phyloP scores from a whole-genome alignment of 192 early-diverging fungal species.

The Phycomyces blakesleeanus region DNA sequence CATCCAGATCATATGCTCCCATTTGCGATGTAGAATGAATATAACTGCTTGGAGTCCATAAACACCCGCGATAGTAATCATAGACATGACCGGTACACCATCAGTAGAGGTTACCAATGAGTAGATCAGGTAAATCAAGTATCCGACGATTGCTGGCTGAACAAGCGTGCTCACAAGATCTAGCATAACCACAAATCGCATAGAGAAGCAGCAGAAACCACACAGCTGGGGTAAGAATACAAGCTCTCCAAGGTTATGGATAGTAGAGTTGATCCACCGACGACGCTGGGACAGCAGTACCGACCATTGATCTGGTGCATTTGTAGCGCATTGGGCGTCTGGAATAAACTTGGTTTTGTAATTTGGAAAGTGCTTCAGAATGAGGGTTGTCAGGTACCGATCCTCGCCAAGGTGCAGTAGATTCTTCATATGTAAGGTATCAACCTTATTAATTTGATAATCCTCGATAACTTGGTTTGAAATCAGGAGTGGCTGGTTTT shows the following conservation, averaged over 20 bases:
- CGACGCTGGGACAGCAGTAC: constrained; percentile 96
- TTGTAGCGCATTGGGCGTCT: constrained; percentile 89
- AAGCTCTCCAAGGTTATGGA: constrained; percentile 96
- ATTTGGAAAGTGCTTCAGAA: constrained; percentile 96
- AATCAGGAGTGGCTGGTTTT: constrained; percentile 86
- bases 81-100: constrained; percentile 70
- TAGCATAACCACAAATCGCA: constrained; percentile 93
- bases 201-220: constrained; percentile 94
- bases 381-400: constrained; percentile 88
- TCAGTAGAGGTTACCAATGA: constrained; percentile 46
- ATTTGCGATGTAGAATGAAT: constrained; percentile 70
- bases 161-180: constrained; percentile 91
- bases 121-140: constrained; percentile 82
- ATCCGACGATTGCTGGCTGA: constrained; percentile 85
- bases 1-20: constrained; percentile 81
- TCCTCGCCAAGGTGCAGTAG: constrained; percentile 97
- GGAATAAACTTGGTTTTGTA: constrained; percentile 89
- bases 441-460: constrained; percentile 91
- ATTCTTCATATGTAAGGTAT: constrained; percentile 98
- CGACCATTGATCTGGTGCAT: constrained; percentile 87
- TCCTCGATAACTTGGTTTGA: constrained; percentile 85
- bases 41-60: constrained; percentile 89
- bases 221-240: constrained; percentile 90
- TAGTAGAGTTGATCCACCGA: constrained; percentile 99
- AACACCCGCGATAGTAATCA: constrained; percentile 78